Conservation (phyloP, 148 eudicot genomes). For the Cornus controversa region DNA sequence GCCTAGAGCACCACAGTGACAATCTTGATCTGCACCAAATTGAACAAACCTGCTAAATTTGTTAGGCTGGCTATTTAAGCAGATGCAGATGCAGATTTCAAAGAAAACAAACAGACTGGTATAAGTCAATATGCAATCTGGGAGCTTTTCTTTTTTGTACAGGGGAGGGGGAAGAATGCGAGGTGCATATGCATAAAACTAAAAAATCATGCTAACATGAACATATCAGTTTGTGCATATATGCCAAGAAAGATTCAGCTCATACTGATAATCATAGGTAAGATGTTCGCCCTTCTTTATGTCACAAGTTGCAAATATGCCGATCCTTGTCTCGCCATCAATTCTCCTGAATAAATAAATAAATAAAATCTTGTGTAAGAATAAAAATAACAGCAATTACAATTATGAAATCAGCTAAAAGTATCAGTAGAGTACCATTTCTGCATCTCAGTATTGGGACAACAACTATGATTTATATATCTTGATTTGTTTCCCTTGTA, state of each 20-base stretch:
- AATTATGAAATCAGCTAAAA: slow-evolving; percentile 15
- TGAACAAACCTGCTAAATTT: slow-evolving; percentile 95
- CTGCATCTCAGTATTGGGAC: slow-evolving; percentile 99
- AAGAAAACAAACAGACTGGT: background rate
- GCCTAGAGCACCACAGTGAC: slow-evolving; percentile 86
- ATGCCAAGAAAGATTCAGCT: slow-evolving; percentile 16
- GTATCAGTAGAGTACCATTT: slow-evolving; percentile 65
- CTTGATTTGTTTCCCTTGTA: slow-evolving; percentile 94
- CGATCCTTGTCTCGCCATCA: slow-evolving; percentile 97
- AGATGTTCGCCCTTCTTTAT: slow-evolving; percentile 90
- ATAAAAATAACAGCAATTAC: slow-evolving; percentile 7
- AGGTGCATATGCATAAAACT: background rate
- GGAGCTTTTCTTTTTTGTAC: too few relatives aligned
- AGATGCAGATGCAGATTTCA: slow-evolving; percentile 1
- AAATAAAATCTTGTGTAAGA: slow-evolving; percentile 17
- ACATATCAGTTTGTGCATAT: background rate
- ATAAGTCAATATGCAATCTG: background rate
- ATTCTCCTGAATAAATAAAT: slow-evolving; percentile 51
- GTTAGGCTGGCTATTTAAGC: slow-evolving; percentile 34
- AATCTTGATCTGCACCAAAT: slow-evolving; percentile 99
- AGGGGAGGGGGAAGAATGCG: too few relatives aligned
- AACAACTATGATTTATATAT: slow-evolving; percentile 99
- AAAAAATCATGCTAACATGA: background rate
- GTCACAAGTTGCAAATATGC: slow-evolving; percentile 90
- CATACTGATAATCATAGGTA: slow-evolving; percentile 96